Evolutionary conservation across 2,329 filamentous ascomycete species (phyloP).

Genomic region (Fulvia fulva): DNA sequence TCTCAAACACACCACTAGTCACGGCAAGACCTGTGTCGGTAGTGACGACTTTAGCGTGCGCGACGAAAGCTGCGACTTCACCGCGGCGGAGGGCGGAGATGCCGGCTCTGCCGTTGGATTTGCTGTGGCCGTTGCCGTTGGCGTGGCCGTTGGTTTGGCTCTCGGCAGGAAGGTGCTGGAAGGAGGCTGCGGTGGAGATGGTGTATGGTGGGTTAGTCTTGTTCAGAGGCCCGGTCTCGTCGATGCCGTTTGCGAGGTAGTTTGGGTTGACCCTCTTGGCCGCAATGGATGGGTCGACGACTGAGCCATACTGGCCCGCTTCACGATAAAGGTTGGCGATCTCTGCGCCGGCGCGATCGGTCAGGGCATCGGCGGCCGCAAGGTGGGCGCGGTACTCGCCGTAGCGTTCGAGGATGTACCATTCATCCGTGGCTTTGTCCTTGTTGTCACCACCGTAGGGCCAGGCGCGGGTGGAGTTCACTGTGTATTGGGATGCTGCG

Average conservation of each 20-base stretch:
- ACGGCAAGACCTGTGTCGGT: constrained; percentile 59
- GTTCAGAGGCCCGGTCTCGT: constrained; percentile 22
- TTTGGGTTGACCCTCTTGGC: constrained; percentile 19
- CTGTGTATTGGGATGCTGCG: constrained; percentile 55
- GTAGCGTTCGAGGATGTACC: constrained; percentile 62
- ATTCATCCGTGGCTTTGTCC: constrained; percentile 56
- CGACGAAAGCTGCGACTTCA: constrained; percentile 60
- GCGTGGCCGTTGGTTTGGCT: constrained; percentile 8
- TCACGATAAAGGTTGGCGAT: constrained; percentile 46
- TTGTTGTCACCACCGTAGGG: constrained; percentile 62
- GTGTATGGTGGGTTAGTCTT: constrained; percentile 20
- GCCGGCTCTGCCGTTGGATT: constrained; percentile 30
- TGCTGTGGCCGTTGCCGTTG: constrained; percentile 12
- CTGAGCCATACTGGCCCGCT: constrained; percentile 28
- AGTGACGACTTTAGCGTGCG: constrained; percentile 59
- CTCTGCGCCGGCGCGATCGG: constrained; percentile 53
- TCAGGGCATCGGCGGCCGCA: constrained; percentile 56
- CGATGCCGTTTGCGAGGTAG: constrained; percentile 15
- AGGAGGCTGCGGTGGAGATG: constrained; percentile 17
- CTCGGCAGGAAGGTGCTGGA: constrained; percentile 16
- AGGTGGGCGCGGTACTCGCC: constrained; percentile 62
- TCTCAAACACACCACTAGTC: constrained; percentile 60
- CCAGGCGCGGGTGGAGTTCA: constrained; percentile 57
- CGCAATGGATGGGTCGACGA: constrained; percentile 9
- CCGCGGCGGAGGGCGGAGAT: constrained; percentile 54